These are phyloP conservation scores for Graphilbum sp. DNA, from an alignment of 2,329 filamentous ascomycete species.

Conservation along the genomic window DNA sequence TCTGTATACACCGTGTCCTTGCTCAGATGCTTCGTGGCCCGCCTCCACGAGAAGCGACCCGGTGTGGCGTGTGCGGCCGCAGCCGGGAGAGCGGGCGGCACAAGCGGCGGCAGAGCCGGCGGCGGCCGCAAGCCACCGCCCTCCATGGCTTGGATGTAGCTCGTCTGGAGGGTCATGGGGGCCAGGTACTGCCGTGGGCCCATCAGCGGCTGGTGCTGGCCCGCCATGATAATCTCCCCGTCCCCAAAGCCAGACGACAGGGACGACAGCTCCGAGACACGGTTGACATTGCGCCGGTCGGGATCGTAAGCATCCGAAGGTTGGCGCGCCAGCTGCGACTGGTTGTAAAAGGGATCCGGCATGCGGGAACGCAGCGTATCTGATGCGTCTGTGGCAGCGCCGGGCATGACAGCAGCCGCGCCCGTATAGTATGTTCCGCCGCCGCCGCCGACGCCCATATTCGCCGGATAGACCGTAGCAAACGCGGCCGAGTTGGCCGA, in stretches of 20 bases:
- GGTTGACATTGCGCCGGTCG: conserved; percentile 19
- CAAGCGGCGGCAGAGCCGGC: not conserved
- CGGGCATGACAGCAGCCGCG: not conserved
- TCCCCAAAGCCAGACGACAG: conserved; percentile 50
- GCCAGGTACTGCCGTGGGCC: no score
- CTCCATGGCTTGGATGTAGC: not conserved
- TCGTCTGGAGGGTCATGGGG: not conserved
- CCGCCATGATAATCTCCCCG: conserved; percentile 27
- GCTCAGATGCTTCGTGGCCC: conserved; percentile 1
- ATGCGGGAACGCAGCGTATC: conserved; percentile 19
- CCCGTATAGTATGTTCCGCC: not conserved
- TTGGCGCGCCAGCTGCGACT: conserved; percentile 20
- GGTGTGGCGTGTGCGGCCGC: conserved; percentile 6
- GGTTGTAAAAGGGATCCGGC: conserved; percentile 22
- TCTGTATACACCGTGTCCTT: conserved; percentile 37
- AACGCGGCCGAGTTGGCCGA: no score
- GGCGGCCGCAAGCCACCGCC: no score
- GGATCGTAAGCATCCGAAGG: conserved; percentile 20
- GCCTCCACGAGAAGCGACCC: conserved; percentile 9
- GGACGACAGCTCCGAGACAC: conserved; percentile 37
- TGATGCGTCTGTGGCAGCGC: conserved; percentile 2
- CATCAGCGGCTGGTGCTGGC: conserved; percentile 14
- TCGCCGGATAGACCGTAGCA: no score
- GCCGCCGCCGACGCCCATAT: no score
- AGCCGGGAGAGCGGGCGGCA: not conserved